Conservation (phyloP, 2,329 filamentous ascomycete species). For the Fusarium sp. region DNA sequence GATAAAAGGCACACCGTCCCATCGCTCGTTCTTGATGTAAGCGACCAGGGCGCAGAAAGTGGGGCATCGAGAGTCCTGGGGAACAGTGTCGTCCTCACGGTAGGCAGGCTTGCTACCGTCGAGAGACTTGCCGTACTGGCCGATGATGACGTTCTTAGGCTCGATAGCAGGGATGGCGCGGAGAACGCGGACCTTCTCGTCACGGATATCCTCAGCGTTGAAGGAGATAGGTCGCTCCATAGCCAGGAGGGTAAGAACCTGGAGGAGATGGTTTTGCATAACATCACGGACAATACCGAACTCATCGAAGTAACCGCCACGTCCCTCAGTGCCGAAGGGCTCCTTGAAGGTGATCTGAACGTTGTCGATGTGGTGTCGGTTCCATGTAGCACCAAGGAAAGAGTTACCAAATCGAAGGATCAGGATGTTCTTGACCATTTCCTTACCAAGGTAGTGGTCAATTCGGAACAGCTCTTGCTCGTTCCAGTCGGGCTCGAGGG, state of each 20-base stretch:
- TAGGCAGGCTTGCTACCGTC: conserved; percentile 97
- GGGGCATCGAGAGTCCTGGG: conserved; percentile 96
- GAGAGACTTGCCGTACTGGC: conserved; percentile 96
- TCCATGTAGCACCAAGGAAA: conserved; percentile 99
- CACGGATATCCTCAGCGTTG: conserved; percentile 96
- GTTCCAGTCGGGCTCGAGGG: conserved; percentile 96
- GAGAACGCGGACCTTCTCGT: conserved; percentile 97
- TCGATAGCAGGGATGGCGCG: conserved; percentile 94
- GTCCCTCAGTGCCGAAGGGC: conserved; percentile 97
- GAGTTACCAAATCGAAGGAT: conserved; percentile 99
- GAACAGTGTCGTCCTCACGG: conserved; percentile 98
- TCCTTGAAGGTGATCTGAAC: conserved; percentile 99
- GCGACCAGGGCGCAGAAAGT: conserved; percentile 98
- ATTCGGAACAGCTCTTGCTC: conserved; percentile 99
- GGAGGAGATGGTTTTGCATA: conserved; percentile 99
- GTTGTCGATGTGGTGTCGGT: conserved; percentile 99
- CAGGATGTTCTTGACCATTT: conserved; percentile 99
- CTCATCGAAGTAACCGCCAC: conserved; percentile 99
- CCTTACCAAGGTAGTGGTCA: conserved; percentile 99
- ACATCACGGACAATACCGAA: conserved; percentile 99
- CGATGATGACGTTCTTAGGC: conserved; percentile 99
- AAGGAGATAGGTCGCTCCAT: conserved; percentile 99
- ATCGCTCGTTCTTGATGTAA: conserved; percentile 99
- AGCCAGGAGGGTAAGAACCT: conserved; percentile 94
- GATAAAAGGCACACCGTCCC: conserved; percentile 99